phyloP scores from a whole-genome alignment of 2,329 filamentous ascomycete genomes.

The Pleurostoma richardsiae region DNA sequence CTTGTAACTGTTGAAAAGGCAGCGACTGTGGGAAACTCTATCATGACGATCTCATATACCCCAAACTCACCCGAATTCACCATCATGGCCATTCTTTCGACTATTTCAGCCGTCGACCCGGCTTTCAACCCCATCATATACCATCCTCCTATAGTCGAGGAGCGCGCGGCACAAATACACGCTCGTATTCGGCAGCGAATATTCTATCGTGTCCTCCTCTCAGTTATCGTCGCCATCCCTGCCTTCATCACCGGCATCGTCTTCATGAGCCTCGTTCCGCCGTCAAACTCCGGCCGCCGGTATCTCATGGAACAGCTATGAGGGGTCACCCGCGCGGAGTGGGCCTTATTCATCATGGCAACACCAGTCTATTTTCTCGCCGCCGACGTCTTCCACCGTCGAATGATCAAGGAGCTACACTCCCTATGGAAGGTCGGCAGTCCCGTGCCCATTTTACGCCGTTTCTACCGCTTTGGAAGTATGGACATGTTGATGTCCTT shows the following conservation, averaged over 20 bases:
- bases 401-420: constrained; percentile 72
- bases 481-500: constrained; percentile 93
- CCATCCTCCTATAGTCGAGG: constrained; percentile 77
- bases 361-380: constrained; percentile 85
- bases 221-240: constrained; percentile 66
- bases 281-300: constrained; percentile 48
- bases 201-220: constrained; percentile 64
- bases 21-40: constrained; percentile 56
- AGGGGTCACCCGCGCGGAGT: constrained; percentile 70
- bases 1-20: constrained; percentile 45
- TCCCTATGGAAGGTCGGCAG: constrained; percentile 74
- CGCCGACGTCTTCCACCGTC: constrained; percentile 76
- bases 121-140: constrained; percentile 65
- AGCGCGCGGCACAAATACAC: constrained; percentile 70
- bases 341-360: constrained; percentile 73
- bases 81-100: constrained; percentile 65
- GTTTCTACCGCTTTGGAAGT: constrained; percentile 87
- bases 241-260: constrained; percentile 83
- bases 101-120: constrained; percentile 61
- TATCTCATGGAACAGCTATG: constrained; percentile 67
- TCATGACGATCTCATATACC: constrained; percentile 65
- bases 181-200: constrained; percentile 63
- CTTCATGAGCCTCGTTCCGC: constrained; percentile 76
- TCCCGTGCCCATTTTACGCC: constrained; percentile 62
- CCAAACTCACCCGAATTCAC: constrained; percentile 66